A percentile compares a stretch with the other conserved stretches of the same genome.
phyloP scores from a whole-genome alignment of 768 basidiomycete genomes.

The Pisolithus albus region DNA sequence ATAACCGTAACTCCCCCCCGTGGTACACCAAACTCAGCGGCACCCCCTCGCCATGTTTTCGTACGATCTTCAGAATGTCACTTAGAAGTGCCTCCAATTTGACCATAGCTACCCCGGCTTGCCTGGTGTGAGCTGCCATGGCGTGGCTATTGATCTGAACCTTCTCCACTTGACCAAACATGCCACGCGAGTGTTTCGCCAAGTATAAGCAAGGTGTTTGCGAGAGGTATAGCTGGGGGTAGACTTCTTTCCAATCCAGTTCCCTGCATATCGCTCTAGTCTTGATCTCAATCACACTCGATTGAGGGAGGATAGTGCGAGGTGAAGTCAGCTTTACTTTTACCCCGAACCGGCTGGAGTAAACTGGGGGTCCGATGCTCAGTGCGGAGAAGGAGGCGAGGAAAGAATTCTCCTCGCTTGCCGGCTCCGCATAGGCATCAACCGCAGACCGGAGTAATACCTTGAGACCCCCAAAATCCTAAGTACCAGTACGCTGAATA shows the following conservation, averaged over 20 bases:
- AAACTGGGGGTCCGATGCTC: slow-evolving; percentile 8
- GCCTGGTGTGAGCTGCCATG: slow-evolving; percentile 18
- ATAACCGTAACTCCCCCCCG: slow-evolving; percentile 39
- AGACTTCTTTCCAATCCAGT: slow-evolving; percentile 49
- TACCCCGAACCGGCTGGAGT: slow-evolving; percentile 2
- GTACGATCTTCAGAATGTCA: no score
- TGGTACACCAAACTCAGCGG: slow-evolving; percentile 51
- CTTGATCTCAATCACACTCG: slow-evolving; percentile 29
- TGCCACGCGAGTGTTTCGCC: slow-evolving; percentile 50
- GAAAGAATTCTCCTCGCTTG: slow-evolving; percentile 16
- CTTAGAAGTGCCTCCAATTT: no score
- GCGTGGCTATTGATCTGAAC: slow-evolving; percentile 27
- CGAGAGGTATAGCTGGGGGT: no score
- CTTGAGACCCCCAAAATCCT: slow-evolving; percentile 46
- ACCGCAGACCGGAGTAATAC: slow-evolving; percentile 55
- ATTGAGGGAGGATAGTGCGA: slow-evolving; percentile 29
- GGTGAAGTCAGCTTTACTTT: slow-evolving; percentile 20
- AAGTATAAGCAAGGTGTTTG: no score
- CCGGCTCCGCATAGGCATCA: slow-evolving; percentile 32
- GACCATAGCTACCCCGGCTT: no score
- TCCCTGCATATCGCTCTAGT: slow-evolving; percentile 24
- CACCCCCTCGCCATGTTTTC: slow-evolving; percentile 20
- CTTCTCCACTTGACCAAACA: slow-evolving; percentile 46
- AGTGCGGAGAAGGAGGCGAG: slow-evolving; percentile 16
- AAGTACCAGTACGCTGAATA: background rate